Percentiles rank a stretch among this genome's conserved stretches.
Conservation (phyloP, 2,329 filamentous ascomycete genomes). For the Xylaria sp. region DNA sequence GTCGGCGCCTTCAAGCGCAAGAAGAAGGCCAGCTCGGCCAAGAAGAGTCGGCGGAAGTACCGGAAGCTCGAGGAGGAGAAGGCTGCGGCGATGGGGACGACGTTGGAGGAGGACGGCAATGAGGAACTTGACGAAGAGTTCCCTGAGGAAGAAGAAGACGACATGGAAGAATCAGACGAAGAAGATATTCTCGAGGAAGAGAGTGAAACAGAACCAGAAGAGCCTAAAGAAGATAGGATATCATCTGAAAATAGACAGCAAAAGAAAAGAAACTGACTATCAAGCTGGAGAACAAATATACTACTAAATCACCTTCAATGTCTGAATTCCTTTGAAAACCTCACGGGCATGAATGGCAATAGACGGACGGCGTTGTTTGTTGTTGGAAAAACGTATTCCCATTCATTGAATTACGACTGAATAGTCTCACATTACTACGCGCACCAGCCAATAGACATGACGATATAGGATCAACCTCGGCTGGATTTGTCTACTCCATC, state of each 20-base stretch:
- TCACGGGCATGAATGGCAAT: neutral
- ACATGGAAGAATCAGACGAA: slow-evolving; percentile 1
- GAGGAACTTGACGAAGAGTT: slow-evolving; percentile 10
- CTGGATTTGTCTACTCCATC: slow-evolving; percentile 45
- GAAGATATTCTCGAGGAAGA: slow-evolving; percentile 7
- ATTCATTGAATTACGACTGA: slow-evolving; percentile 12
- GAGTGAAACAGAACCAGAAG: slow-evolving; percentile 4
- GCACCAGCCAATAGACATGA: slow-evolving; percentile 39
- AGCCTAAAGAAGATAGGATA: neutral
- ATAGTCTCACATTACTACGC: slow-evolving; percentile 29
- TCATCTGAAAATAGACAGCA: slow-evolving; percentile 2
- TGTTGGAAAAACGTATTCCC: neutral
- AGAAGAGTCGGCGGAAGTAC: slow-evolving; percentile 82
- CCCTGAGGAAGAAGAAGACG: slow-evolving; percentile 8
- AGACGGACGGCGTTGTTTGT: neutral
- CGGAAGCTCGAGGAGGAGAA: slow-evolving; percentile 52
- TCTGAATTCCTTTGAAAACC: neutral
- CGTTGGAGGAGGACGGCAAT: slow-evolving; percentile 17
- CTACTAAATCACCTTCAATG: neutral
- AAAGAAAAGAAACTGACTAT: neutral
- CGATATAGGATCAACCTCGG: slow-evolving; percentile 54
- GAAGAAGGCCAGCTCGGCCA: slow-evolving; percentile 68
- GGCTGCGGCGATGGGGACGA: slow-evolving; percentile 25
- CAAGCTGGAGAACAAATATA: neutral
- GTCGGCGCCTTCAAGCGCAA: slow-evolving; percentile 59